phyloP scores from a whole-genome alignment of 148 eudicot genomes.

The Bassia scoparia region DNA sequence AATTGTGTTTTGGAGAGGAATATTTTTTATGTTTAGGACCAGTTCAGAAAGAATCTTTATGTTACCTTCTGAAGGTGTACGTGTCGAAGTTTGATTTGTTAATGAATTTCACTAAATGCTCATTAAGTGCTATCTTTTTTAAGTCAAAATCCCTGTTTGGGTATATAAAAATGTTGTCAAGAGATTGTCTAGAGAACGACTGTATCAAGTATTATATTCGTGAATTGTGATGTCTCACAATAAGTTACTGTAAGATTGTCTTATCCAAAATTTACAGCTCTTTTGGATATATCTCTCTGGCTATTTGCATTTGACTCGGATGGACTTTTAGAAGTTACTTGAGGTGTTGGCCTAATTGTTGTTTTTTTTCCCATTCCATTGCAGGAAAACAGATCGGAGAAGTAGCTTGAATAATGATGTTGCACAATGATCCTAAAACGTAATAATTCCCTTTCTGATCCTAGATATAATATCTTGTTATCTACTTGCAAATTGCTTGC shows the following conservation, averaged over 20 bases:
- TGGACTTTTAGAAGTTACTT: not conserved
- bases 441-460: constrained; percentile 32
- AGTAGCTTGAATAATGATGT: constrained; percentile 29
- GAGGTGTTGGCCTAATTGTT: not conserved
- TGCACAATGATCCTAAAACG: constrained; percentile 47
- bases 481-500: not conserved
- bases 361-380: not conserved
- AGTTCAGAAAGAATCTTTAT: not conserved
- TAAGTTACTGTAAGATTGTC: not conserved
- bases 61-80: not conserved
- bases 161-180: too few relatives aligned
- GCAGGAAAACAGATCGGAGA: constrained; percentile 55
- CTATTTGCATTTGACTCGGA: not conserved
- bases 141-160: not conserved
- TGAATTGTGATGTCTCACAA: not conserved
- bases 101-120: not conserved
- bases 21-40: constrained; percentile 7
- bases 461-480: not conserved
- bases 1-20: constrained; percentile 1
- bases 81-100: not conserved
- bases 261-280: not conserved
- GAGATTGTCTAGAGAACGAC: too few relatives aligned
- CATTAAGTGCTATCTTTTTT: not conserved
- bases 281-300: not conserved
- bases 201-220: too few relatives aligned